phyloP scores from a whole-genome alignment of 345 rosid genomes.

The Salix purpurea region DNA sequence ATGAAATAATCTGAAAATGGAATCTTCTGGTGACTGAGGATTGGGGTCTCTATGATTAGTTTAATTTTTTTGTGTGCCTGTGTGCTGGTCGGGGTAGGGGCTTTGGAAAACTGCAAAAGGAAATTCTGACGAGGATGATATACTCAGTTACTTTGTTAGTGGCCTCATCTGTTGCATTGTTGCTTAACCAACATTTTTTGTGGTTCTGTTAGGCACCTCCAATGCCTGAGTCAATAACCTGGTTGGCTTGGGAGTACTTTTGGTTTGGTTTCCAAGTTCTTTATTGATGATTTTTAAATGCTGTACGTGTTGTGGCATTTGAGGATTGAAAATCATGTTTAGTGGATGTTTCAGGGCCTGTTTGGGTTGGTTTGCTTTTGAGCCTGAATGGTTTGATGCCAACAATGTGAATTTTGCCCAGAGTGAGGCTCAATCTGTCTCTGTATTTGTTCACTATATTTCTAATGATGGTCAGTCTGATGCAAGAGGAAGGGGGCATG shows the following conservation, averaged over 20 bases:
- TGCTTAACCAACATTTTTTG: background rate
- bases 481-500: constrained; percentile 55
- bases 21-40: background rate
- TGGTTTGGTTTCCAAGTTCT: background rate
- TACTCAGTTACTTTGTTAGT: background rate
- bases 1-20: background rate
- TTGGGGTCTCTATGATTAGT: background rate
- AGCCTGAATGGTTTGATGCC: constrained; percentile 84
- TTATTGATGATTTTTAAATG: background rate
- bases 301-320: constrained; percentile 1
- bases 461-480: constrained; percentile 64
- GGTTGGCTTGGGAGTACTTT: background rate
- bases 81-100: background rate
- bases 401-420: constrained; percentile 61
- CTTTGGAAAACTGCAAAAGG: background rate
- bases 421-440: constrained; percentile 84
- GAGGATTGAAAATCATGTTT: constrained; percentile 21
- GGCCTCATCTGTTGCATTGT: background rate
- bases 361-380: constrained; percentile 97
- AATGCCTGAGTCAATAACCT: background rate
- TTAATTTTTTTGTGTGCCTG: background rate
- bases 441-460: constrained; percentile 74
- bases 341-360: constrained; percentile 61
- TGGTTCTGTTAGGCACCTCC: too few relatives aligned
- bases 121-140: background rate